Conservation (phyloP, 2,329 filamentous ascomycete species). For the Exophiala sideris region DNA sequence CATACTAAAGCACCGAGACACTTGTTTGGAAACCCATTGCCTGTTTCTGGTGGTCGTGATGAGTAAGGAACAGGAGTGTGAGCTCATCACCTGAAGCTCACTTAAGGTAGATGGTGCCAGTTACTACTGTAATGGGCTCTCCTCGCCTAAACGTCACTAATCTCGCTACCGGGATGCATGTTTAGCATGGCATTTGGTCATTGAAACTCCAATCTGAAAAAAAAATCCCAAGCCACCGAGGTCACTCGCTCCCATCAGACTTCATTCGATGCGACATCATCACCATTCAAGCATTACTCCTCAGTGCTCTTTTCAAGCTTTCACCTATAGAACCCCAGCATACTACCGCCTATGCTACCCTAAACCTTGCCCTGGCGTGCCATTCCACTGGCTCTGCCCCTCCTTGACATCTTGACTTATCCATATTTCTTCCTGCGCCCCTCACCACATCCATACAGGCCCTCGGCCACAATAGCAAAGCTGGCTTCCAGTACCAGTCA, state of each 20-base stretch:
- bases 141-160: no score
- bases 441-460: constrained; percentile 10
- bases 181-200: background rate
- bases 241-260: background rate
- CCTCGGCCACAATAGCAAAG: constrained; percentile 13
- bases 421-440: constrained; percentile 9
- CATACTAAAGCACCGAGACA: no score
- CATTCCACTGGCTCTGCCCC: constrained; percentile 8
- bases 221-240: constrained; percentile 1
- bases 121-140: no score
- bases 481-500: constrained; percentile 13
- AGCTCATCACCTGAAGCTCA: no score
- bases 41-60: no score
- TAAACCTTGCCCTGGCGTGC: background rate
- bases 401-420: constrained; percentile 4
- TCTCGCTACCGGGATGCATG: no score
- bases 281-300: background rate
- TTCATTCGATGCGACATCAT: constrained; percentile 1
- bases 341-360: background rate
- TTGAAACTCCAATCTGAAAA: background rate
- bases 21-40: no score
- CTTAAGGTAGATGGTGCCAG: no score
- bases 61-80: no score
- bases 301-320: background rate
- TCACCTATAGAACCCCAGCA: background rate